Base-by-base conservation (phyloP, 805 yeast genomes). In the Ogataea naganishii region DNA sequence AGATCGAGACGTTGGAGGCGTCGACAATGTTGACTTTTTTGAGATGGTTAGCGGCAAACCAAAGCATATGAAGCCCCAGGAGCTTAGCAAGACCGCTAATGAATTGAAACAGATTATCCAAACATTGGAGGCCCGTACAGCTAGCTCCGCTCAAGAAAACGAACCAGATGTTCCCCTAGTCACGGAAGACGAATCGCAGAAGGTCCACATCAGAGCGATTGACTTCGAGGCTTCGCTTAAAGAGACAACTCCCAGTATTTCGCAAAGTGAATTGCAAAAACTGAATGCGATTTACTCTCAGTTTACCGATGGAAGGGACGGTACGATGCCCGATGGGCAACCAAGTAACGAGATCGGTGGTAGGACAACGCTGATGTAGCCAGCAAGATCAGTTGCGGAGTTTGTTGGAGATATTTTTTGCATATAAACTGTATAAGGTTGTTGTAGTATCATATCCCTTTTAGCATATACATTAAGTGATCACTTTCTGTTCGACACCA, bases 241-340 rank as follows among this genome's bases (percentile, higher is more conserved):
- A 14, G 94, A 82, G 32, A 85, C 96, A 1, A 84, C 82, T 41
- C 84, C 95, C n/a, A 83, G 95, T 27, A 85, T 89, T 18, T 86
- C 96, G 0, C 53, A 59, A 1, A 68, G 75, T 13, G 97, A 89
- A 46, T 66, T 69, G 36, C 41, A 42, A 6, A 82, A 85, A 44
- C 65, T 89, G 28, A 52, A 61, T 15, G 55, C 50, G 0, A 78
- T 89, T 20, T 89, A 89, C 48, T 49, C 60, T 14, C 76, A 79
- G 46, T 92, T 89, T 47, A 71, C 78, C 5, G 68, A 75, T 23
- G 57, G 56, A 13, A 52, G 50, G 27, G 88, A 81, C 33, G 96
- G 95, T 0, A 77, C 79, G 34, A 75, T 89, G 84, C 95, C 94
- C 1, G 76, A 75, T 39, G 96, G 96, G 0, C 68, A 75, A 20